Base-by-base conservation (phyloP, 2,329 filamentous ascomycete species). In the Paramyrothecium sp. region DNA sequence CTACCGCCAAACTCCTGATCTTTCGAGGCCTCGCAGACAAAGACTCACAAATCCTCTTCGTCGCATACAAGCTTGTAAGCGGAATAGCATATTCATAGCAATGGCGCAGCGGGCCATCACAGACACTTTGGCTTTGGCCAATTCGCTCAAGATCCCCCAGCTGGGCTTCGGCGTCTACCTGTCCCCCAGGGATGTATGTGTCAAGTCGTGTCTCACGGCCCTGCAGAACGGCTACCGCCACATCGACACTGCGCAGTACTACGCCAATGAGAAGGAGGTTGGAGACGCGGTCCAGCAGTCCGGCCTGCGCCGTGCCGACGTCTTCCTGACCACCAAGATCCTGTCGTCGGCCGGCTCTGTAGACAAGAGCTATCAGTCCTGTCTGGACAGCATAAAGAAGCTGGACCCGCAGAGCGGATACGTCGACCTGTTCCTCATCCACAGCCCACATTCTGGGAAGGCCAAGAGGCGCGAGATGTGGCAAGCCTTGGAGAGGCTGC, bases 141-240 rank as follows among this genome's bases (percentile, higher is more conserved):
- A 67, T 33, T 53, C 52, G 1, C 20, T 57, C 17, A 51, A 56
- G 30, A 88, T 91, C 21, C 89, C 89, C 13, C 81, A 79, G 51
- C 79, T 91, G 5, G 89, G 88, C 3, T 90, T 91, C 65, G 89
- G 89, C 54, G 87, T 91, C 57, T 91, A 88, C 72, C 78, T 79
- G 56, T 86, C 85, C 2, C 78, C 78, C 1, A 67, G 75, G 38
- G 69, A 79, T 26, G 76, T 79, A 58, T 88, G 85, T 69, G 75
- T 81, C 8, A 71, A 78, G 26, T 87, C 88, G 2, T 86, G 82
- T 63, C 74, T 84, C 3, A 78, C 78, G 26, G 88, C 55, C 72
- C 70, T 86, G 2, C 74, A 76, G 58, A 66, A 70, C 41, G 84
- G 84, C 44, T 86, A 86, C 68, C 75, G 81, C 20, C 82, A 85